A percentile compares a stretch with the other conserved stretches of the same genome.
phyloP scores from a whole-genome alignment of 768 basidiomycete species.

The Chalciporus sphaerocephalus region DNA sequence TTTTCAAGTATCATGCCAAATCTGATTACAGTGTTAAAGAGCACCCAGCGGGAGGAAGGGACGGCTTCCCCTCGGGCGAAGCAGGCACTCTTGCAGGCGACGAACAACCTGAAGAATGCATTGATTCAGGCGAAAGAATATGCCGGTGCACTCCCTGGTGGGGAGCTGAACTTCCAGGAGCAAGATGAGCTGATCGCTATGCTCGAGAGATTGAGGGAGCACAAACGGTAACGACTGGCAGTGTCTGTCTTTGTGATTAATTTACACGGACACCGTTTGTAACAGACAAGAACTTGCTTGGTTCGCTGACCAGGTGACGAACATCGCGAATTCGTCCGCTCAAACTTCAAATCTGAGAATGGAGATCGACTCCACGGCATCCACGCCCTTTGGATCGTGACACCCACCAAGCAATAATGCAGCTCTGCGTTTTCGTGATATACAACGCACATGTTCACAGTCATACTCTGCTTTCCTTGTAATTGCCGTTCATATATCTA shows the following conservation, averaged over 20 bases:
- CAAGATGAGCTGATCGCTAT: conserved; percentile 70
- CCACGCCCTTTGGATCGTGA: conserved; percentile 51
- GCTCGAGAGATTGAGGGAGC: conserved; percentile 58
- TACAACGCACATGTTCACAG: too few species aligned
- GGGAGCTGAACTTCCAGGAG: conserved; percentile 62
- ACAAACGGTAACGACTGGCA: conserved; percentile 50
- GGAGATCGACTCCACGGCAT: conserved; percentile 74
- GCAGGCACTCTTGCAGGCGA: conserved; percentile 64
- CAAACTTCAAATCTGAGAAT: conserved; percentile 39
- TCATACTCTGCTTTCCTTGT: neutral
- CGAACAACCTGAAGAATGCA: conserved; percentile 63
- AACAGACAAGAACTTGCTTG: conserved; percentile 51
- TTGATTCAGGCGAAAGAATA: conserved; percentile 57
- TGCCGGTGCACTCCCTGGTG: conserved; percentile 59
- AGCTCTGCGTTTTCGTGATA: too few species aligned
- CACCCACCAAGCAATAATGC: too few species aligned
- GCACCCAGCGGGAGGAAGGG: conserved; percentile 56
- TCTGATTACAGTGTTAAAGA: conserved; percentile 55
- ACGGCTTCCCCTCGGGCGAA: conserved; percentile 53
- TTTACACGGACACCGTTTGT: neutral
- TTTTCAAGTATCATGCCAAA: conserved; percentile 59
- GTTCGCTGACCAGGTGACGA: conserved; percentile 45
- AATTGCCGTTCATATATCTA: neutral
- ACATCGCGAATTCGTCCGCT: conserved; percentile 27
- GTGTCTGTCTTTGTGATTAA: neutral